phyloP scores from a whole-genome alignment of 2,329 filamentous ascomycete species.

The Colletotrichum sp. region DNA sequence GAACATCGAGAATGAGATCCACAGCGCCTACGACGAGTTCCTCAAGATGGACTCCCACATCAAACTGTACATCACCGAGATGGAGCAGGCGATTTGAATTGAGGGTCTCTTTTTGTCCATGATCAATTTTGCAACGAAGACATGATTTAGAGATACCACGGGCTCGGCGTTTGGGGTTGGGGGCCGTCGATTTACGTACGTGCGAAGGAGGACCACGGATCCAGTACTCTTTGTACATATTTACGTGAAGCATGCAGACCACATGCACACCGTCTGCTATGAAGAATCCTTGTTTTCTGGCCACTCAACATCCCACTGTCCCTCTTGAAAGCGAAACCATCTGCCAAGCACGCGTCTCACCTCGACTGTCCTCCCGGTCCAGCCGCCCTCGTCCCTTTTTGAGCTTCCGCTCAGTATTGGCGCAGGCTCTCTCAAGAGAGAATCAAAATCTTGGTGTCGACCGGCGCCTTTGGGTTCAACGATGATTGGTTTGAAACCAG shows the following conservation, averaged over 20 bases:
- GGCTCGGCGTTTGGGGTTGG: slow-evolving; percentile 41
- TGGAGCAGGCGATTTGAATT: slow-evolving; percentile 81
- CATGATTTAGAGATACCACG: slow-evolving; percentile 39
- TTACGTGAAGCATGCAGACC: neutral
- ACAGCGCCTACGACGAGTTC: slow-evolving; percentile 90
- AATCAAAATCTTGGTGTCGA: slow-evolving; percentile 34
- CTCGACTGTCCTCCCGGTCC: slow-evolving; percentile 64
- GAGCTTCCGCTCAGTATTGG: slow-evolving; percentile 66
- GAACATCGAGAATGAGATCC: slow-evolving; percentile 94
- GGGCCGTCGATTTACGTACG: neutral
- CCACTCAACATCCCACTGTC: slow-evolving; percentile 35
- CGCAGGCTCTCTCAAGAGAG: slow-evolving; percentile 55
- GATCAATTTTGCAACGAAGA: slow-evolving; percentile 4
- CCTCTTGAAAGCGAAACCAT: slow-evolving; percentile 66
- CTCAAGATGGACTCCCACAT: slow-evolving; percentile 98
- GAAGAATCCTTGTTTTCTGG: neutral
- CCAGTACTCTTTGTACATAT: neutral
- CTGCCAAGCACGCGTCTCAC: slow-evolving; percentile 62
- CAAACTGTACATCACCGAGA: slow-evolving; percentile 96
- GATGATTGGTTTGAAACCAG: slow-evolving; percentile 48
- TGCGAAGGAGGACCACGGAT: neutral
- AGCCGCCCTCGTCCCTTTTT: slow-evolving; percentile 56
- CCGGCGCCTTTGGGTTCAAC: slow-evolving; percentile 46
- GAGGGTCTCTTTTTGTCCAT: neutral
- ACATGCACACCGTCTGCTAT: neutral